Conservation (phyloP, 371 early-diverging fungal species). For the Umbelopsis sp. region DNA sequence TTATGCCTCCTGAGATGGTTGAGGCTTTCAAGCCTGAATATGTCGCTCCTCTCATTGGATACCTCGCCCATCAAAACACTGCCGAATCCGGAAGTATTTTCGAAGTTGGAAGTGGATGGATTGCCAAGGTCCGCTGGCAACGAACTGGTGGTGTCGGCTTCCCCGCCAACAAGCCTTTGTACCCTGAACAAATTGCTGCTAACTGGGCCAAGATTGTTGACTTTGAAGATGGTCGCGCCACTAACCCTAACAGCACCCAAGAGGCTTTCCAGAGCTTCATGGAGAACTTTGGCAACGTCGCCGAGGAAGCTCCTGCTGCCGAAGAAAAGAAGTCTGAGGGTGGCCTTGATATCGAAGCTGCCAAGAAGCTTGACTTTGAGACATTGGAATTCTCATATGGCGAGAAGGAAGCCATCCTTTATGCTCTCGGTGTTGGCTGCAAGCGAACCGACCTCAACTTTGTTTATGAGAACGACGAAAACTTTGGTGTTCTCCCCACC, state of each 20-base stretch:
- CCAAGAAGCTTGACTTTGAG: conserved; percentile 58
- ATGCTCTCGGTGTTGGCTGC: conserved; percentile 93
- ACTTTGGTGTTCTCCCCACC: conserved; percentile 87
- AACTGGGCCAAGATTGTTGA: conserved; percentile 77
- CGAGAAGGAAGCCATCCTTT: conserved; percentile 91
- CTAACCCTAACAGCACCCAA: conserved; percentile 77
- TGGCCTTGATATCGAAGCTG: conserved; percentile 69
- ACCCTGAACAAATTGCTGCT: conserved; percentile 79
- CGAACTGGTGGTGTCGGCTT: conserved; percentile 90
- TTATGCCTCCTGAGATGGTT: conserved; percentile 95
- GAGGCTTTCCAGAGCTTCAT: conserved; percentile 86
- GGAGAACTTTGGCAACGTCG: conserved; percentile 70
- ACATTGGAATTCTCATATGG: conserved; percentile 66
- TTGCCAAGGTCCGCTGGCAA: conserved; percentile 93
- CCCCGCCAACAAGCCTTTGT: conserved; percentile 86
- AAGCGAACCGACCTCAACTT: conserved; percentile 81
- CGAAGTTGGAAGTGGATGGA: conserved; percentile 93
- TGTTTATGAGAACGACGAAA: conserved; percentile 88
- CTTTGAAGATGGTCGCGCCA: conserved; percentile 94
- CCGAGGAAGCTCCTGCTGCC: conserved; percentile 32
- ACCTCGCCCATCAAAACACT: conserved; percentile 84
- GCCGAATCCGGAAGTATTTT: conserved; percentile 88
- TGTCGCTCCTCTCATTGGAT: conserved; percentile 93
- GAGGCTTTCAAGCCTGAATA: conserved; percentile 96
- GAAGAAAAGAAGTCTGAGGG: conserved; percentile 23